Conservation (phyloP, 805 yeast genomes). For the Isabelozyma heimii region DNA sequence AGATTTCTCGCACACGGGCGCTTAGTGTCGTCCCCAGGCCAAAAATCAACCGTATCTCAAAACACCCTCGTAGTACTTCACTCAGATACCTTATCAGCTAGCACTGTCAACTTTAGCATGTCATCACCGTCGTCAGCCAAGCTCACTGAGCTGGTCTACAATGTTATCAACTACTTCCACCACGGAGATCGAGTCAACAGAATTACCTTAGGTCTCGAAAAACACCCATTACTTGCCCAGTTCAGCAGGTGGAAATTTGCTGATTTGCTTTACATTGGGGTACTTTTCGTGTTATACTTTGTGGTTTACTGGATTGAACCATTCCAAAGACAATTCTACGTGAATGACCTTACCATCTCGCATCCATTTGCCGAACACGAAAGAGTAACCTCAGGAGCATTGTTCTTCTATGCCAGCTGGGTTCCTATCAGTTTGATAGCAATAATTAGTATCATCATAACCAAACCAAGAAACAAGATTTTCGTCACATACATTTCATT, state of each 20-base stretch:
- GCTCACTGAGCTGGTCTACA: not conserved
- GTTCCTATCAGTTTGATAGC: slow-evolving; percentile 47
- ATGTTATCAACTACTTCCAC: not conserved
- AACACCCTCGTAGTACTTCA: too few species aligned
- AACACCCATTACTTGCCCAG: slow-evolving; percentile 6
- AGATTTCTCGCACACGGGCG: too few species aligned
- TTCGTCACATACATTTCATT: slow-evolving; percentile 63
- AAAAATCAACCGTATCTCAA: too few species aligned
- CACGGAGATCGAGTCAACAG: slow-evolving; percentile 20
- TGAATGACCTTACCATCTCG: slow-evolving; percentile 72
- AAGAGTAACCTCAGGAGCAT: slow-evolving; percentile 56
- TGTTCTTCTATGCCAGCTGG: slow-evolving; percentile 53
- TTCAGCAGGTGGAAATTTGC: slow-evolving; percentile 25
- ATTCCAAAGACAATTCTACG: slow-evolving; percentile 71
- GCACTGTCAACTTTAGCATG: not conserved
- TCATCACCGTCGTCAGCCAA: not conserved
- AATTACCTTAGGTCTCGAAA: slow-evolving; percentile 23
- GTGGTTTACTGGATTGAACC: slow-evolving; percentile 42
- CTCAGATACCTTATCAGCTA: too few species aligned
- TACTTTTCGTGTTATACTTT: slow-evolving; percentile 20
- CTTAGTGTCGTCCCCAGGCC: too few species aligned
- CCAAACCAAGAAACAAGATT: slow-evolving; percentile 51
- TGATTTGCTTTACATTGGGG: slow-evolving; percentile 19
- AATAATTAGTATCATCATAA: slow-evolving; percentile 32
- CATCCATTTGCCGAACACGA: slow-evolving; percentile 81